These are phyloP conservation scores for Trichoderma sp. DNA, from an alignment of 2,329 filamentous ascomycete species.

Conservation along the genomic window DNA sequence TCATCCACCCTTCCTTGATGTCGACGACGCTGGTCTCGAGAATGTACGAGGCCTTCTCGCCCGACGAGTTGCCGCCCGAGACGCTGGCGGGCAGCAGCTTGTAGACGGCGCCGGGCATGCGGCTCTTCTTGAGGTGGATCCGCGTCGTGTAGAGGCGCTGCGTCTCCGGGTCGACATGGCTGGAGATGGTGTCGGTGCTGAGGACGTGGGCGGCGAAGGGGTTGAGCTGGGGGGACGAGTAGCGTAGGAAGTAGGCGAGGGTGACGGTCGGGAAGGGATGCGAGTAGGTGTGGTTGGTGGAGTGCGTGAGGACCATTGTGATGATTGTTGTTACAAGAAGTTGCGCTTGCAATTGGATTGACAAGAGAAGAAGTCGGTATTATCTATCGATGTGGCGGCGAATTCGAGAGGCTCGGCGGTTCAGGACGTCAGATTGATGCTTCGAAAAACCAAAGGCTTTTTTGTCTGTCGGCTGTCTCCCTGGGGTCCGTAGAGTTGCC, in stretches of 20 bases:
- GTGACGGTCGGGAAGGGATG: conserved; percentile 85
- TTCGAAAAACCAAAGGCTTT: conserved; percentile 30
- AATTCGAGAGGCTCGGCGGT: conserved; percentile 32
- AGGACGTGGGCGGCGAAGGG: conserved; percentile 81
- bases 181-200: conserved; percentile 79
- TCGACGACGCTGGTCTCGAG: conserved; percentile 80
- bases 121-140: conserved; percentile 79
- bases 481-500: not conserved
- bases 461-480: conserved; percentile 2
- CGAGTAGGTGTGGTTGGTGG: conserved; percentile 71
- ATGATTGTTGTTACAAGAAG: conserved; percentile 35
- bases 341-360: conserved; percentile 25
- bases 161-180: conserved; percentile 70
- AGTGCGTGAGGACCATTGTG: conserved; percentile 63
- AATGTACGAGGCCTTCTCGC: conserved; percentile 75
- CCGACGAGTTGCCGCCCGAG: conserved; percentile 62
- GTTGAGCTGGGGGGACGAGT: conserved; percentile 70
- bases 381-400: conserved; percentile 4
- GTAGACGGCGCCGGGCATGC: conserved; percentile 72
- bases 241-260: conserved; percentile 86
- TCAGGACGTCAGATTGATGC: conserved; percentile 32
- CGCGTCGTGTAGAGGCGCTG: conserved; percentile 77
- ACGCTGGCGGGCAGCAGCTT: conserved; percentile 73
- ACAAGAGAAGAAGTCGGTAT: not conserved
- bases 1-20: conserved; percentile 79